Conservation (phyloP, 1,139 yeast genomes). For the Hemisphaericaspora subhashii region DNA sequence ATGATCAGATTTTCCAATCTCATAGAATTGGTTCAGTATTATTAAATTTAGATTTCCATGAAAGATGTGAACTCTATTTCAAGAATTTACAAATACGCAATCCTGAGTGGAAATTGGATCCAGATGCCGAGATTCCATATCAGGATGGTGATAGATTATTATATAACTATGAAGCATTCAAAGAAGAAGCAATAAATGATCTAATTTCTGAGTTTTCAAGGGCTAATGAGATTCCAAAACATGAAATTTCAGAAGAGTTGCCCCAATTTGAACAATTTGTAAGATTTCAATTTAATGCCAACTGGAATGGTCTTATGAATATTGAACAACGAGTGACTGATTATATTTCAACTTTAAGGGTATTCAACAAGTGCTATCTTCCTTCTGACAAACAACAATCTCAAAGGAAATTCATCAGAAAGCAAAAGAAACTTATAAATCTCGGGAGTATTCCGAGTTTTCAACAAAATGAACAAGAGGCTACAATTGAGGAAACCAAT, state of each 20-base stretch:
- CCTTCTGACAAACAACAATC: too few species aligned
- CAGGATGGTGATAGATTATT: conserved; percentile 18
- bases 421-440: not conserved
- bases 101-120: conserved; percentile 6
- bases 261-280: conserved; percentile 19
- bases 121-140: conserved; percentile 3
- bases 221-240: conserved; percentile 10
- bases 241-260: conserved; percentile 12
- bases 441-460: not conserved
- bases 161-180: conserved; percentile 17
- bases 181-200: conserved; percentile 15
- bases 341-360: conserved; percentile 41
- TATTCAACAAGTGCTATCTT: conserved; percentile 47
- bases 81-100: conserved; percentile 1
- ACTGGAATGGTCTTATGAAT: conserved; percentile 10
- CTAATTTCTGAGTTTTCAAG: conserved; percentile 21
- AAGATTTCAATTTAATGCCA: conserved; percentile 16
- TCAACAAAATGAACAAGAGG: not conserved
- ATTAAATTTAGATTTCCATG: conserved; percentile 8
- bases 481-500: not conserved
- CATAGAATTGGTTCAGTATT: conserved; percentile 17
- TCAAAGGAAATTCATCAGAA: conserved; percentile 2
- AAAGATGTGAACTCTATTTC: conserved; percentile 7
- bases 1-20: conserved; percentile 15
- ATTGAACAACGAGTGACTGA: conserved; percentile 37